A percentile compares a stretch with the other conserved stretches of the same genome.
phyloP scores from a whole-genome alignment of 371 early-diverging fungal genomes.

The Dinochytrium kinnereticum region DNA sequence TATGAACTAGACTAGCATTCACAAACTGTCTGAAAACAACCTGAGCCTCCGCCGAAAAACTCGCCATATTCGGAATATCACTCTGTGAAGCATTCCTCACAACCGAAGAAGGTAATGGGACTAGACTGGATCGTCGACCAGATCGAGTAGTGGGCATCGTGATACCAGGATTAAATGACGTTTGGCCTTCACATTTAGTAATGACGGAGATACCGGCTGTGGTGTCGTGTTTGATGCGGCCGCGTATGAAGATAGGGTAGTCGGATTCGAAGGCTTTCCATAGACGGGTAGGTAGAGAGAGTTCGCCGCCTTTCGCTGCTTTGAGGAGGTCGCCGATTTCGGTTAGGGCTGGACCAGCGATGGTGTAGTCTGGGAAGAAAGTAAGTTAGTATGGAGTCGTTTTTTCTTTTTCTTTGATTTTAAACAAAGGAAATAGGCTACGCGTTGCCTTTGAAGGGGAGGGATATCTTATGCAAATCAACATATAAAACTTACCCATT shows the following conservation, averaged over 20 bases:
- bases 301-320: constrained; percentile 9
- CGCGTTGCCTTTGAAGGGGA: no score
- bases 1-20: constrained; percentile 6
- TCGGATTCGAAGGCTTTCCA: constrained; percentile 1
- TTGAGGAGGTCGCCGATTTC: constrained; percentile 9
- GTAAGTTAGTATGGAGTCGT: not conserved
- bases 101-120: constrained; percentile 12
- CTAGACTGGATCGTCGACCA: not conserved
- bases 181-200: not conserved
- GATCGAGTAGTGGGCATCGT: constrained; percentile 12
- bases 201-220: not conserved
- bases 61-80: not conserved
- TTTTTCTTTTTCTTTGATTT: no score
- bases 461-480: no score
- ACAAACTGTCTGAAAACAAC: constrained; percentile 6
- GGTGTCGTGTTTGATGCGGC: not conserved
- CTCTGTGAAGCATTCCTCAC: not conserved
- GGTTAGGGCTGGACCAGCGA: not conserved
- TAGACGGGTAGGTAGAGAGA: not conserved
- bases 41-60: constrained; percentile 1
- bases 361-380: not conserved
- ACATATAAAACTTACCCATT: constrained; percentile 1
- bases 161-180: constrained; percentile 6
- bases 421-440: no score
- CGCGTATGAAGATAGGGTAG: constrained; percentile 18